Percentiles rank a stretch among this genome's conserved stretches.
These are phyloP conservation scores for Corylus americana DNA, from an alignment of 306 rosid species.

Conservation along the genomic window DNA sequence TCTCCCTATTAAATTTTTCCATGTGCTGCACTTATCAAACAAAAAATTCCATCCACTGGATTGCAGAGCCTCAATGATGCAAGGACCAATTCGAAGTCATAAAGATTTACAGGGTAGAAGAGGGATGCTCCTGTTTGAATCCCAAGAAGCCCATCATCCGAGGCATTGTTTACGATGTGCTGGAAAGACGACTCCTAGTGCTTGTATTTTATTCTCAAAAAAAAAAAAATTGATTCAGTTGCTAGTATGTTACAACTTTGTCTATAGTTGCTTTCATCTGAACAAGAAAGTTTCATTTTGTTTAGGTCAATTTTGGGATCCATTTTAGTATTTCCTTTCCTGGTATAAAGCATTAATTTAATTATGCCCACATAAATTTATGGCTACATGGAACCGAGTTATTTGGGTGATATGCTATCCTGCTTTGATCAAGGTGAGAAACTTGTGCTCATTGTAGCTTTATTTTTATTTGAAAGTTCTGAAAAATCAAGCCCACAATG, in stretches of 20 bases:
- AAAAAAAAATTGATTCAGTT: background rate
- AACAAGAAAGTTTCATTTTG: slow-evolving; percentile 12
- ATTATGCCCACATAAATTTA: background rate
- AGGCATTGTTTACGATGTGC: background rate
- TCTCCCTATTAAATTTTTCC: background rate
- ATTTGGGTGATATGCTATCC: too few species aligned
- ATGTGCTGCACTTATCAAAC: background rate
- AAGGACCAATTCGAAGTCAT: slow-evolving; percentile 43
- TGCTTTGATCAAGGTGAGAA: too few species aligned
- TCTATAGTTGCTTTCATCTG: background rate
- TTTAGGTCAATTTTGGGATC: slow-evolving; percentile 7
- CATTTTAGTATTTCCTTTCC: background rate
- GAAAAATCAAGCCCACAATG: background rate
- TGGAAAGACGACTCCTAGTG: slow-evolving; percentile 11
- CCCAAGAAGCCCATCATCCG: background rate
- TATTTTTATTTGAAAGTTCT: too few species aligned
- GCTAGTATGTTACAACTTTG: background rate
- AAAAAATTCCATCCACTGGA: slow-evolving; percentile 14
- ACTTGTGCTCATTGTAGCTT: too few species aligned
- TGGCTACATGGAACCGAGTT: background rate
- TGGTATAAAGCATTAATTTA: background rate
- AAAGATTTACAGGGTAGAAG: slow-evolving; percentile 11
- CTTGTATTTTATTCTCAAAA: slow-evolving; percentile 19
- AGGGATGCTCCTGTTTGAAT: slow-evolving; percentile 4
- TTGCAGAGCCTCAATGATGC: slow-evolving; percentile 68